Base-by-base conservation (phyloP, 768 basidiomycete genomes). In the Tricholoma terreum region DNA sequence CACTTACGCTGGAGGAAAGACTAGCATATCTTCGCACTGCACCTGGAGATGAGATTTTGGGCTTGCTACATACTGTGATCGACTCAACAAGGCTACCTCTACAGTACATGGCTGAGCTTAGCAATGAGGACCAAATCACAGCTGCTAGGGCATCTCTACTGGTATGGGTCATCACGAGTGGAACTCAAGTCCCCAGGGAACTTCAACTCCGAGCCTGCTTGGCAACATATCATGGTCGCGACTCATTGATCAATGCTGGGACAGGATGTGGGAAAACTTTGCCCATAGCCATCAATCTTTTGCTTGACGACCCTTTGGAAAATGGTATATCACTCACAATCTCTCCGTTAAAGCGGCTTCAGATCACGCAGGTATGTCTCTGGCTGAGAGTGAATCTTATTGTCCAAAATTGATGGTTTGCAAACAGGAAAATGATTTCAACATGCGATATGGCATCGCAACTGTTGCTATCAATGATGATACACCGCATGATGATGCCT, bases 191-290 rank as follows among this genome's bases (percentile, higher is more conserved):
- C 27, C 68, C 68, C 15, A 59, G 67, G 17, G 54, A 63, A 45
- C 60, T 64, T 52, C 67, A 68, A 36, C 58, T 71, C 3, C 45
- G 56, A 36, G 56, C 54, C 9, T 55, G 54, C 43, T 52, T 69
- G 8, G 65, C 60, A 1, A 61, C 62, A 9, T 42, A 22, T 1
- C 56, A 63, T 14, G n/a, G n/a, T n/a, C n/a, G n/a, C n/a, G n/a
- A n/a, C n/a, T n/a, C n/a, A n/a, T n/a, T n/a, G n/a, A n/a, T 57
- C 33, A 38, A 56, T 22, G 63, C 66, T 15, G 66, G 67, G 3
- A 69, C 64, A 6, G 65, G 67, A 4, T 63, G 61, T 31, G 67
- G 68, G 9, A 70, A 72, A 52, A 69, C 67, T 11, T 59, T n/a
- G 62, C n/a, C n/a, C n/a, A n/a, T n/a, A n/a, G n/a, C n/a, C n/a